These are phyloP conservation scores for Thozetella sp. DNA, from an alignment of 495 filamentous ascomycete species.

Conservation along the genomic window DNA sequence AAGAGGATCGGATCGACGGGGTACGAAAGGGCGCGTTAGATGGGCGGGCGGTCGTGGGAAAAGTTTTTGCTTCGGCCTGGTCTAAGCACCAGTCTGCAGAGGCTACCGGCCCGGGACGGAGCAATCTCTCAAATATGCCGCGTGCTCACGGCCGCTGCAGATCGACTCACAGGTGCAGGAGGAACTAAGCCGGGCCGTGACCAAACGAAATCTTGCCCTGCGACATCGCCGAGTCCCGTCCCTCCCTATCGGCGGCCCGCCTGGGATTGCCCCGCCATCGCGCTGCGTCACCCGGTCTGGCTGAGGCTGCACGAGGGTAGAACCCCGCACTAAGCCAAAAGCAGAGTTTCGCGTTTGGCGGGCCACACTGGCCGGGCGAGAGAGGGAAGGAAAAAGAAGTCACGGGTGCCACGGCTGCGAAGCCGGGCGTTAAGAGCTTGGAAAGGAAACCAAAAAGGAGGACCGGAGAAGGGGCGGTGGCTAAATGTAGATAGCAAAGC, in stretches of 20 bases:
- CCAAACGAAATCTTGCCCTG: not conserved
- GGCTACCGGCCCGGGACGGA: too few relatives aligned
- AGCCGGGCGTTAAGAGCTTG: not conserved
- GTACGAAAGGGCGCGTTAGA: too few relatives aligned
- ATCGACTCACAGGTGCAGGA: not conserved
- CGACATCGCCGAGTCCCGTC: not conserved
- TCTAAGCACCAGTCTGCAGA: too few relatives aligned
- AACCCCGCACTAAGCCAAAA: slow-evolving; percentile 2
- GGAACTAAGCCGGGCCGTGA: not conserved
- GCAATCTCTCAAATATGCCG: too few relatives aligned
- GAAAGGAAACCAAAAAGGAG: too few relatives aligned
- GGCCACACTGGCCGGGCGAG: not conserved
- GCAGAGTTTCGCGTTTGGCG: not conserved
- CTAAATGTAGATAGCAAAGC: too few relatives aligned
- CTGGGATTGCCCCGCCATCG: not conserved
- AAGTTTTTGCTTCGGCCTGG: too few relatives aligned
- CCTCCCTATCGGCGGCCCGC: not conserved
- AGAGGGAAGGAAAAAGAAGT: not conserved
- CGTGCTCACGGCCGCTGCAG: too few relatives aligned
- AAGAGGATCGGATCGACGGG: too few relatives aligned
- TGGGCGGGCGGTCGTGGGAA: too few relatives aligned
- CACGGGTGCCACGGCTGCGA: not conserved
- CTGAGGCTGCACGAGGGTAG: not conserved
- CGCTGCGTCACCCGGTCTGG: not conserved
- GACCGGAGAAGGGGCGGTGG: slow-evolving; percentile 7